These are phyloP conservation scores for Wickerhamomyces kurtzmanii DNA, from an alignment of 805 yeast genomes.

Conservation along the genomic window DNA sequence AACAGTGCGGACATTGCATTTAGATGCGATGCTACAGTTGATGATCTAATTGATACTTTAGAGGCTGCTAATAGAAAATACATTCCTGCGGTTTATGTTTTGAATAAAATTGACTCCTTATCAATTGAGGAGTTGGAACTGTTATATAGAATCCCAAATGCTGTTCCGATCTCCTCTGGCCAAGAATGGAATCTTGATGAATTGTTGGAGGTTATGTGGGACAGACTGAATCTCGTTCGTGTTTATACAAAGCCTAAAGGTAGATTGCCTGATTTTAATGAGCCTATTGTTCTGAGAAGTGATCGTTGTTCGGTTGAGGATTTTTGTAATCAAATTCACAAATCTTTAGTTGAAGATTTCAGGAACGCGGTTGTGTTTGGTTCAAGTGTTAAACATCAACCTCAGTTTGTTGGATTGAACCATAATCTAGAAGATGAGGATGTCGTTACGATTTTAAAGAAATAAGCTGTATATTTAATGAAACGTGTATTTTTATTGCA, in stretches of 20 bases:
- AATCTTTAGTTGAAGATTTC: constrained; percentile 87
- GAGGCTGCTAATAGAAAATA: constrained; percentile 88
- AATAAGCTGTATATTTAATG: no score
- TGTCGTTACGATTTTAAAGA: constrained; percentile 89
- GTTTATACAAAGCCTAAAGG: constrained; percentile 98
- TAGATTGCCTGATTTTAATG: constrained; percentile 82
- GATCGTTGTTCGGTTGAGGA: constrained; percentile 85
- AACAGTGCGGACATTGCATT: constrained; percentile 94
- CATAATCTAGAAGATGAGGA: constrained; percentile 92
- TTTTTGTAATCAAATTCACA: constrained; percentile 94
- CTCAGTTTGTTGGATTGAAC: constrained; percentile 85
- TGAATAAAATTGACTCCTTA: constrained; percentile 93
- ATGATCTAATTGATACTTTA: constrained; percentile 88
- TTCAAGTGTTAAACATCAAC: constrained; percentile 92
- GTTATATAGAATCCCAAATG: constrained; percentile 87
- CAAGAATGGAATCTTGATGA: constrained; percentile 97
- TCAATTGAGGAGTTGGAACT: constrained; percentile 89
- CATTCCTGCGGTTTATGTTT: constrained; percentile 90
- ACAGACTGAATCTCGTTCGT: constrained; percentile 77
- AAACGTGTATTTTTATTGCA: no score
- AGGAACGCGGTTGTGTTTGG: constrained; percentile 92
- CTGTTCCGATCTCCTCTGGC: constrained; percentile 94
- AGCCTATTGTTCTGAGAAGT: constrained; percentile 86
- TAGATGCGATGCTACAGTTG: constrained; percentile 96
- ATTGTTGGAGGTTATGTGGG: constrained; percentile 93